Evolutionary conservation across 2,329 filamentous ascomycete genomes (phyloP).

Genomic region (Coniochaeta sp.): DNA sequence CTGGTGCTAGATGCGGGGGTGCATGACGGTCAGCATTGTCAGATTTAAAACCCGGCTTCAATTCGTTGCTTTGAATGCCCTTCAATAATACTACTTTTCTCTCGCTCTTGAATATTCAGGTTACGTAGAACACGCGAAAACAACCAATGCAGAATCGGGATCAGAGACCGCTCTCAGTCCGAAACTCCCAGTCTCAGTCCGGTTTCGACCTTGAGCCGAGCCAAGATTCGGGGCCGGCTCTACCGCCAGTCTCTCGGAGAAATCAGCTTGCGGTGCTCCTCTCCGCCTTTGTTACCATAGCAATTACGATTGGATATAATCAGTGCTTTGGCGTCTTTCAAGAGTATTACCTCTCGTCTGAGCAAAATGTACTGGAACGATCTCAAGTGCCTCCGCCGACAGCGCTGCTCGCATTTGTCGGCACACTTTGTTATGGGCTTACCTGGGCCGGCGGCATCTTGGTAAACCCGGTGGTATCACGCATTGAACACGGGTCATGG

Average conservation of each 20-base stretch:
- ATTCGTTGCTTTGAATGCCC: too few species aligned
- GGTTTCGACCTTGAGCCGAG: too few species aligned
- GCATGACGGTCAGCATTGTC: too few species aligned
- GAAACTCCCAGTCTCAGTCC: too few species aligned
- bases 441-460: conserved; percentile 42
- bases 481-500: conserved; percentile 26
- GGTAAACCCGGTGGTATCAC: conserved; percentile 37
- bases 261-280: conserved; percentile 34
- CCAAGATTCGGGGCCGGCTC: conserved; percentile 9
- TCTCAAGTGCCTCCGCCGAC: conserved; percentile 22
- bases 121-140: too few species aligned
- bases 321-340: conserved; percentile 42
- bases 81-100: too few species aligned
- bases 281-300: conserved; percentile 34
- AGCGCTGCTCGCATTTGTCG: conserved; percentile 38
- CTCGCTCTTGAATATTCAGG: too few species aligned
- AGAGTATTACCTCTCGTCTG: conserved; percentile 34
- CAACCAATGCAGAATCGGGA: too few species aligned
- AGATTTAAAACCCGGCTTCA: too few species aligned
- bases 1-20: too few species aligned
- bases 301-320: conserved; percentile 40
- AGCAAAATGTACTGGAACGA: conserved; percentile 28
- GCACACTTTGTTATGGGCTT: conserved; percentile 37
- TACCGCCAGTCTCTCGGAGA: conserved; percentile 26
- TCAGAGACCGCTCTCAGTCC: too few species aligned